phyloP scores from a whole-genome alignment of 768 basidiomycete genomes.

The Boletus patriciae region DNA sequence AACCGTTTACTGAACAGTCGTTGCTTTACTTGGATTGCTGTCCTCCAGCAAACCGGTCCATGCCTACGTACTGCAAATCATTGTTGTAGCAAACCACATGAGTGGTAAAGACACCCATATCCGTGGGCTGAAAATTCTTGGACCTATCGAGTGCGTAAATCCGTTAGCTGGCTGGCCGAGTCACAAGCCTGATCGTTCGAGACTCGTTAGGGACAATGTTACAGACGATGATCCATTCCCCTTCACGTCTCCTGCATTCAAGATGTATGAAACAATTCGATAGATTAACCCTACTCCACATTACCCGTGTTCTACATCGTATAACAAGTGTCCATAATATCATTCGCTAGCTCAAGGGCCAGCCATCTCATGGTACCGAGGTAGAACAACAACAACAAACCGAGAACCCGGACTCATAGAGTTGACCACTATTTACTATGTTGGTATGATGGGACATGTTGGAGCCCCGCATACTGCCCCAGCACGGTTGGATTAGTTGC shows the following conservation, averaged over 20 bases:
- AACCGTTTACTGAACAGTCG: background rate
- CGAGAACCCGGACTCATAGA: background rate
- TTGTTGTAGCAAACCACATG: slow-evolving; percentile 92
- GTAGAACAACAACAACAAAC: slow-evolving; percentile 10
- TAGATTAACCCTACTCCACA: slow-evolving; percentile 35
- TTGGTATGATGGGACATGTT: slow-evolving; percentile 31
- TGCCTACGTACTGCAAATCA: slow-evolving; percentile 87
- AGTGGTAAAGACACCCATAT: slow-evolving; percentile 99
- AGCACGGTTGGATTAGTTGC: slow-evolving; percentile 16
- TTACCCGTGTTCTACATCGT: slow-evolving; percentile 32
- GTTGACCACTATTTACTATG: slow-evolving; percentile 25
- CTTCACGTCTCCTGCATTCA: slow-evolving; percentile 64
- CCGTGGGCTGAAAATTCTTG: slow-evolving; percentile 84
- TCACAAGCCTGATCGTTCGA: background rate
- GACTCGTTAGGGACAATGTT: slow-evolving; percentile 38
- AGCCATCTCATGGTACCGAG: background rate
- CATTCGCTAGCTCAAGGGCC: slow-evolving; percentile 1
- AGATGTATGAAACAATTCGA: slow-evolving; percentile 77
- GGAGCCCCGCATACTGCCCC: slow-evolving; percentile 28
- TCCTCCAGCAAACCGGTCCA: slow-evolving; percentile 73
- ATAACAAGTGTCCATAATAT: slow-evolving; percentile 17
- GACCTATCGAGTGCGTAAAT: slow-evolving; percentile 68
- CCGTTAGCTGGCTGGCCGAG: background rate
- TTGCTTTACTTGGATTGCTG: background rate
- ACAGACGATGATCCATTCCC: slow-evolving; percentile 71